These are phyloP conservation scores for Argentina anserina DNA, from an alignment of 306 rosid species.

Conservation along the genomic window DNA sequence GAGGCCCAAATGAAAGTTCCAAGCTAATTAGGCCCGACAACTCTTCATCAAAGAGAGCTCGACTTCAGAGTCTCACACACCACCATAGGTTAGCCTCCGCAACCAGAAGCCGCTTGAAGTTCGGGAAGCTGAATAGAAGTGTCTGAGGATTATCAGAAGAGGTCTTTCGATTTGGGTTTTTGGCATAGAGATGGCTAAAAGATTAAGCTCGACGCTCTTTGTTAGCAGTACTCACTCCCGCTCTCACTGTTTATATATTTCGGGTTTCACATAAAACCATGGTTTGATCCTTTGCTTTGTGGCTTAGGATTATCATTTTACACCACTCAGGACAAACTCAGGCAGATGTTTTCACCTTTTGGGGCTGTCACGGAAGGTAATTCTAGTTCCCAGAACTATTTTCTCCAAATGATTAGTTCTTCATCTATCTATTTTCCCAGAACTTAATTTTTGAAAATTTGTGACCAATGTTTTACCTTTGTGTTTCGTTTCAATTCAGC, in stretches of 20 bases:
- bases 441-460: background rate
- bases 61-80: no score
- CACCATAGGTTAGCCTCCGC: no score
- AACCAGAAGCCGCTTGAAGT: no score
- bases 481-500: conserved; percentile 31
- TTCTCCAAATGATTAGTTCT: background rate
- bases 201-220: conserved; percentile 45
- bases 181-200: conserved; percentile 39
- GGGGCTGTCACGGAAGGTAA: conserved; percentile 56
- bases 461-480: background rate
- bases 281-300: conserved; percentile 14
- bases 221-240: conserved; percentile 43
- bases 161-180: background rate
- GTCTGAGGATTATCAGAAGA: background rate
- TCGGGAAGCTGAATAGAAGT: no score
- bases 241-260: background rate
- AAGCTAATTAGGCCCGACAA: no score
- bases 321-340: conserved; percentile 43
- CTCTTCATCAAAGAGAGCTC: no score
- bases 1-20: no score
- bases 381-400: background rate
- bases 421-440: no score
- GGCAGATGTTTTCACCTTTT: conserved; percentile 56
- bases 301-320: conserved; percentile 58
- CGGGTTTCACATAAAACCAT: background rate